Conservation (phyloP, 176 grass and related monocot species). For the Lolium perenne region DNA sequence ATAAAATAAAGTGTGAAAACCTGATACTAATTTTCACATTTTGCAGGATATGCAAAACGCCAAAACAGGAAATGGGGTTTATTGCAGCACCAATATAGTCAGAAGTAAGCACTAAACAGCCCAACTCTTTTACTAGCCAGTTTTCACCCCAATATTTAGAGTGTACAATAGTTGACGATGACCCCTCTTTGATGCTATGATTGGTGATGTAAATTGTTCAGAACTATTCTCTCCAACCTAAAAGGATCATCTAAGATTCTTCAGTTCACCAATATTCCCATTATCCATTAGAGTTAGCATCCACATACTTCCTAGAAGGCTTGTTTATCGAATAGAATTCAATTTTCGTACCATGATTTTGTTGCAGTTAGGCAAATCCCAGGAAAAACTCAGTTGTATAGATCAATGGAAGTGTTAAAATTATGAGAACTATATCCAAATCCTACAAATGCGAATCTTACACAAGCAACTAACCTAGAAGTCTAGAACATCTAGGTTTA, state of each 20-base stretch:
- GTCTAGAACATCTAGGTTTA: neutral
- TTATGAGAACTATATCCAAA: neutral
- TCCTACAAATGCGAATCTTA: conserved; percentile 22
- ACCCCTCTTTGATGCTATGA: neutral
- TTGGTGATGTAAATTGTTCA: neutral
- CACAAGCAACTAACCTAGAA: neutral
- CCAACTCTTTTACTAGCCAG: neutral
- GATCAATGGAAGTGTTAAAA: neutral
- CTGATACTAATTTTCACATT: conserved; percentile 5
- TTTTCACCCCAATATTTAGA: neutral
- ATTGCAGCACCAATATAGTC: neutral
- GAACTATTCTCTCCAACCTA: neutral
- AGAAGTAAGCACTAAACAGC: neutral
- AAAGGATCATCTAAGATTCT: conserved; percentile 5
- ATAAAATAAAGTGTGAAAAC: neutral
- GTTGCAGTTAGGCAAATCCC: conserved; percentile 12
- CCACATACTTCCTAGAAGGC: neutral
- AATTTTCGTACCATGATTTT: neutral
- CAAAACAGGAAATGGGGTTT: neutral
- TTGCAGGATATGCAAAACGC: neutral
- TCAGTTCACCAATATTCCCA: conserved; percentile 1
- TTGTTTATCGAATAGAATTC: neutral
- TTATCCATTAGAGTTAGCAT: conserved; percentile 20
- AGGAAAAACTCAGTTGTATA: neutral
- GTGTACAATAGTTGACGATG: neutral